Evolutionary conservation across 495 filamentous ascomycete species (phyloP).

Genomic region (Poronia punctata): DNA sequence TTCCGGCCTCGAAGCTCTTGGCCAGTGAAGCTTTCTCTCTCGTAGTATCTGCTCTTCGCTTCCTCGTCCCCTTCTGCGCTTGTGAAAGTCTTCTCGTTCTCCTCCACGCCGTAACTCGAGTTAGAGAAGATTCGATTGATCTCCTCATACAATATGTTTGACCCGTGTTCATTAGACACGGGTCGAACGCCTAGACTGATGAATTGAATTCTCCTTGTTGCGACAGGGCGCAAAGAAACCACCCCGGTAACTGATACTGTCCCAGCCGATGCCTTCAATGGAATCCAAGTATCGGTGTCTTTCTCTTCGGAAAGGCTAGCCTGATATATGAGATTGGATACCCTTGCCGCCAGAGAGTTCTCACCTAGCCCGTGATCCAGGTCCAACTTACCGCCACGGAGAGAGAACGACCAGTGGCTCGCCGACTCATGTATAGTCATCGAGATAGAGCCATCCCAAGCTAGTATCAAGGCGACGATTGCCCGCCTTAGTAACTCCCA

Average conservation of each 20-base stretch:
- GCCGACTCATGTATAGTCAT: conserved; percentile 39
- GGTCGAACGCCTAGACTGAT: conserved; percentile 66
- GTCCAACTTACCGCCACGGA: conserved; percentile 6
- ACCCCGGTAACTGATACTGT: conserved; percentile 56
- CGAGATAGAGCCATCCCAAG: conserved; percentile 46
- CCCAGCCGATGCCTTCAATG: conserved; percentile 55
- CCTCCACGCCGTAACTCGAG: conserved; percentile 69
- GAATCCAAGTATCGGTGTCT: conserved; percentile 54
- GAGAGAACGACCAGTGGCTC: conserved; percentile 10
- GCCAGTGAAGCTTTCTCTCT: conserved; percentile 45
- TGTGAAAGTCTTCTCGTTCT: conserved; percentile 31
- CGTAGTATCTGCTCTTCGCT: conserved; percentile 34
- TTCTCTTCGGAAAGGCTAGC: conserved; percentile 50
- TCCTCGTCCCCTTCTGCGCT: conserved; percentile 29
- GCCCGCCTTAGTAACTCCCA: conserved; percentile 60
- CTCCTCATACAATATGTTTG: conserved; percentile 68
- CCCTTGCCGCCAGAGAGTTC: conserved; percentile 20
- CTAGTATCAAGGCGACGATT: conserved; percentile 58
- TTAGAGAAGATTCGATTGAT: conserved; percentile 69
- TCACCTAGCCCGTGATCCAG: conserved; percentile 7
- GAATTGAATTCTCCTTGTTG: conserved; percentile 70
- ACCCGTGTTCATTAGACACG: conserved; percentile 41
- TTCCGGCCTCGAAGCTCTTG: conserved; percentile 55
- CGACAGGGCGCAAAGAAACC: conserved; percentile 62
- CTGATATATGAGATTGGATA: conserved; percentile 57